These are phyloP conservation scores for Apiospora malaysiana DNA, from an alignment of 2,329 filamentous ascomycete species.

Conservation along the genomic window DNA sequence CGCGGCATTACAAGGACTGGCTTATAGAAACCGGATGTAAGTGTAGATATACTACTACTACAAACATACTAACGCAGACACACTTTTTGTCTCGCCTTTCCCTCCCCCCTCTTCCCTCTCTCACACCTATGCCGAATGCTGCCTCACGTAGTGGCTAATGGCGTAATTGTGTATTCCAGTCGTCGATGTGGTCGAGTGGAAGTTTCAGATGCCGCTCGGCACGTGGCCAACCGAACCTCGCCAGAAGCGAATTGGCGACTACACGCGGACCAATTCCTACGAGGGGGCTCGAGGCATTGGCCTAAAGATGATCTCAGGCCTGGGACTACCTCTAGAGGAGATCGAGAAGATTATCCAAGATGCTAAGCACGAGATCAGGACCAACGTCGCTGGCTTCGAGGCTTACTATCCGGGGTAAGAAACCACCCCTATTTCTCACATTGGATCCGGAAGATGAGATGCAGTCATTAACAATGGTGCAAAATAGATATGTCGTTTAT, in stretches of 20 bases:
- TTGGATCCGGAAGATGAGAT: background rate
- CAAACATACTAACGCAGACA: too few species aligned
- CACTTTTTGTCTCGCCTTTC: too few species aligned
- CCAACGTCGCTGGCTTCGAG: background rate
- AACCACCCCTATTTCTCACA: background rate
- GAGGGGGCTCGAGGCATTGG: constrained; percentile 21
- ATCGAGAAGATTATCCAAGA: background rate
- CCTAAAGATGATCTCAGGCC: constrained; percentile 11
- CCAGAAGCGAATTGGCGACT: constrained; percentile 15
- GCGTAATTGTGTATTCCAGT: background rate
- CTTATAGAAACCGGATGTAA: constrained; percentile 22
- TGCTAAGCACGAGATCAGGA: background rate
- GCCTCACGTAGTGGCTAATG: background rate
- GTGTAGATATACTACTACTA: background rate
- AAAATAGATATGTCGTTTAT: background rate
- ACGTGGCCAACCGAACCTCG: constrained; percentile 20
- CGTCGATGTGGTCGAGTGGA: constrained; percentile 21
- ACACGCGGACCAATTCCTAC: constrained; percentile 10
- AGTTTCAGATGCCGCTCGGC: constrained; percentile 18
- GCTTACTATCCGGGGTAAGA: background rate
- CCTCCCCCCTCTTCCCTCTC: background rate
- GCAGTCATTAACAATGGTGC: background rate
- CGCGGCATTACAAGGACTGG: constrained; percentile 22
- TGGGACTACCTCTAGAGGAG: background rate
- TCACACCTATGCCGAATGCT: background rate